Conservation (phyloP, 2,329 filamentous ascomycete species). For the Ophiostoma himal-ulmi region DNA sequence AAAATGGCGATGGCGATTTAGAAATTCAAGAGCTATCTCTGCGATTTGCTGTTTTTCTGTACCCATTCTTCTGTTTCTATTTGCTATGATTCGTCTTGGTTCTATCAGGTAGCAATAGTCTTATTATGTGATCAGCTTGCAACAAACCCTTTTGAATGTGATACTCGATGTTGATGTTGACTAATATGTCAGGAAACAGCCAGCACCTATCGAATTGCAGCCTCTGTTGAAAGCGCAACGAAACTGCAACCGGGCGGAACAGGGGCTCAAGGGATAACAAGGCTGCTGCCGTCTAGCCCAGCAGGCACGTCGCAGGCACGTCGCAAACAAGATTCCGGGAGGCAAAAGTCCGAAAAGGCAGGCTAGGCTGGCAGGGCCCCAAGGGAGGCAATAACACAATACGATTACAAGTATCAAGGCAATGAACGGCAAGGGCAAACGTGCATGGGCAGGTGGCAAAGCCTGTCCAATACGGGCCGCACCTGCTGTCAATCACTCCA, state of each 20-base stretch:
- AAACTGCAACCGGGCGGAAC: not conserved
- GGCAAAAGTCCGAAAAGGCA: not conserved
- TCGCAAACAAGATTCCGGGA: not conserved
- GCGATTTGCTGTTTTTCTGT: not conserved
- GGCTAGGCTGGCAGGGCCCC: too few relatives aligned
- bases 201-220: not conserved
- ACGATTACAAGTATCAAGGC: too few relatives aligned
- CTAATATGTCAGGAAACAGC: not conserved
- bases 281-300: not conserved
- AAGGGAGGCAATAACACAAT: not conserved
- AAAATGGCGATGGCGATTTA: not conserved
- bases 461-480: not conserved
- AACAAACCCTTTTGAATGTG: too few relatives aligned
- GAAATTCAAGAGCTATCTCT: too few relatives aligned
- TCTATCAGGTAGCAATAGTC: not conserved
- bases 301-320: not conserved
- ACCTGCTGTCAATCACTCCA: constrained; percentile 11
- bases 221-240: not conserved
- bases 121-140: not conserved
- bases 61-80: not conserved
- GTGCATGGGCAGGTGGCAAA: not conserved
- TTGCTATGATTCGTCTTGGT: not conserved
- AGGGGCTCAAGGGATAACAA: not conserved
- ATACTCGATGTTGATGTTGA: not conserved
- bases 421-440: too few relatives aligned